Evolutionary conservation across 306 rosid genomes (phyloP).

Genomic region (Quercus agrifolia): DNA sequence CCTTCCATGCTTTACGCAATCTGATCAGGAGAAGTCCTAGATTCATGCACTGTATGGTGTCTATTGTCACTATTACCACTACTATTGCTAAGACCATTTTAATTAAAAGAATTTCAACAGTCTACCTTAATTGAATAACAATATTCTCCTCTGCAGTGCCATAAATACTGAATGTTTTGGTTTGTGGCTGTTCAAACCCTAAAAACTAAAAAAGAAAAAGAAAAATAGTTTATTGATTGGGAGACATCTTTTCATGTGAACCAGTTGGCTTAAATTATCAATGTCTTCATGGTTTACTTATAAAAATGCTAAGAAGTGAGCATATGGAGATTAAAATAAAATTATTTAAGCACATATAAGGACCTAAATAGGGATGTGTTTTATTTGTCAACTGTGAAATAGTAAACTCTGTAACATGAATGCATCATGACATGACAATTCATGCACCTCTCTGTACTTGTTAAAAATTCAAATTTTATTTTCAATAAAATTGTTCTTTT

Average conservation of each 20-base stretch:
- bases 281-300: neutral
- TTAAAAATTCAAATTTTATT: neutral
- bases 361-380: neutral
- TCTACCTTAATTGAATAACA: no score
- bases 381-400: neutral
- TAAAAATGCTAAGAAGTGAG: neutral
- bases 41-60: neutral
- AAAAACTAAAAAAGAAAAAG: neutral
- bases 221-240: neutral
- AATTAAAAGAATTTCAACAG: neutral
- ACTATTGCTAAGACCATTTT: neutral
- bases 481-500: neutral
- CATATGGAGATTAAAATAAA: neutral
- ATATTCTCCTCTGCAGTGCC: neutral
- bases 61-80: neutral
- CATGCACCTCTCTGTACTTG: constrained; percentile 14
- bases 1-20: neutral
- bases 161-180: neutral
- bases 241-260: neutral
- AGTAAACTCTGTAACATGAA: neutral
- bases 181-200: neutral
- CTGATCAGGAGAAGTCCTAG: neutral
- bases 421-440: neutral
- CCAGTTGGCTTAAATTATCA: neutral
- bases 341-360: neutral